Base-by-base conservation (phyloP, 495 filamentous ascomycete genomes). In the Durotheca rogersii region DNA sequence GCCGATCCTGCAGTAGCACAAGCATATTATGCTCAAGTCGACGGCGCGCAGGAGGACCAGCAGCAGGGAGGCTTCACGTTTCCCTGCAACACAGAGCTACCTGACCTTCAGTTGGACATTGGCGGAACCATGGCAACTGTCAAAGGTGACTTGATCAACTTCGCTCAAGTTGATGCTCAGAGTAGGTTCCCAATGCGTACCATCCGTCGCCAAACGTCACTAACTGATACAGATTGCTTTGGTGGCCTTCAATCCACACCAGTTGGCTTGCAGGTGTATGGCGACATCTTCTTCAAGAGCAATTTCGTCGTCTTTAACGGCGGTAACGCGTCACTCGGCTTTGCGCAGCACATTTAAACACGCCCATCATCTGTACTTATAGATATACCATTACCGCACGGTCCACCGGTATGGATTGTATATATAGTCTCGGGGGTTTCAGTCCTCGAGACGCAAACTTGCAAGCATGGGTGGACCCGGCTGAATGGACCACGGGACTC, bases 301-400 rank as follows among this genome's bases (percentile, higher is more conserved):
- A 79, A 87, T 57, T 92, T 89, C 62, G 85, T 88, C 15, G 86
- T 86, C 12, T 92, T 92, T 57, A 84, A 94, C 64, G 78, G 68
- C 6, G 82, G 82, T 4, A 80, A 82, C 52, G 74, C 71, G 60
- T 67, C 69, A 15, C 67, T 87, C 15, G 83, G 83, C 1, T 76
- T 87, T 56, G 84, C 84, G 1, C 64, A 70, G 44, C 79, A 81
- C 58, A 64, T 53, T 29, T 74, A 56, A 53, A 30, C 27, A 23
- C 29, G 31, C 12, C 12, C 50, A 27, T 12, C 11, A 4, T 41
- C n/a, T 43, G 9, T 45, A 36, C 20, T 19, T 17, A 49, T 36
- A 11, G 40, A 25, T 23, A 46, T 38, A 53, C 10, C 19, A 33
- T 31, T 27, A 17, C 48, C 29, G 32, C 37, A 36, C 3, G 34